phyloP scores from a whole-genome alignment of 257 asterid genomes.

The Solanum neorickii region DNA sequence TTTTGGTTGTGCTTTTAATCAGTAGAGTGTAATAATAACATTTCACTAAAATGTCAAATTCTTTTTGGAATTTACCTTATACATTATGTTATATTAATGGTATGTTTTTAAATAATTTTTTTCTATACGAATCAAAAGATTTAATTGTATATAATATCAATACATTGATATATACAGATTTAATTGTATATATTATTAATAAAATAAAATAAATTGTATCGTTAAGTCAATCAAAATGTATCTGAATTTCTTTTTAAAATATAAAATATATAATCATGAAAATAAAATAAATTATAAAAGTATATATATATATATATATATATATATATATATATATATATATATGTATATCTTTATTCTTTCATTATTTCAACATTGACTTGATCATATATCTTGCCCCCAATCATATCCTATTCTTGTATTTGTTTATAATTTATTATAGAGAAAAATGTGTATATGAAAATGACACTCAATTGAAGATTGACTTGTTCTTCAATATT shows the following conservation, averaged over 20 bases:
- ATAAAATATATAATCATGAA: no score
- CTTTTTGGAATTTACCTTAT: neutral
- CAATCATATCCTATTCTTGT: neutral
- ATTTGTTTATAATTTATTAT: neutral
- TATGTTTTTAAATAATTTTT: neutral
- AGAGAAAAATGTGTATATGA: neutral
- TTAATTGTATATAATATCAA: no score
- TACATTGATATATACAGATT: no score
- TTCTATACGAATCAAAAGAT: no score
- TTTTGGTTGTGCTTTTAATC: no score
- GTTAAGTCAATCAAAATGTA: neutral
- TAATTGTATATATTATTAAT: no score
- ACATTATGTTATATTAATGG: neutral
- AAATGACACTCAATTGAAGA: neutral
- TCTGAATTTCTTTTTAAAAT: no score
- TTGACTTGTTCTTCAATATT: neutral
- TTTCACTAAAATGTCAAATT: neutral
- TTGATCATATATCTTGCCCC: neutral
- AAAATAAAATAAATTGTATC: no score
- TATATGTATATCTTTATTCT: neutral
- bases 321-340: no score
- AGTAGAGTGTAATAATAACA: neutral
- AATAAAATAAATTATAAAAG: no score
- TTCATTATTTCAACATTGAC: neutral
- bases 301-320: no score